Conservation (phyloP, 805 yeast species). For the Kodamaea nitidulidarum region DNA sequence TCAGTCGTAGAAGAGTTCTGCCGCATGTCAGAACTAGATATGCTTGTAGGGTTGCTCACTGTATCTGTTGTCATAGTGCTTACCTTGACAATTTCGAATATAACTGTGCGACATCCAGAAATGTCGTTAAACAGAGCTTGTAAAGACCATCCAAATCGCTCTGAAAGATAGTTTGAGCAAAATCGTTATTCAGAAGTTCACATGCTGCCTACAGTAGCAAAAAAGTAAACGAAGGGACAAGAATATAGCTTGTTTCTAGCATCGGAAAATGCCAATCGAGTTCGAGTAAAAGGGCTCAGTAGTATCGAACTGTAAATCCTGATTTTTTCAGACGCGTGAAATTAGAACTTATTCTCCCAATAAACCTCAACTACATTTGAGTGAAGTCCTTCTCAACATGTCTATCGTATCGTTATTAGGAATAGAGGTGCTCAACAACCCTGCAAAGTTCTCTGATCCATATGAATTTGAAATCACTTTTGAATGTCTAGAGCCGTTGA, state of each 20-base stretch:
- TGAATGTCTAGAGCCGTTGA: slow-evolving; percentile 90
- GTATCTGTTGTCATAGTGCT: neutral
- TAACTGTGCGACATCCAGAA: neutral
- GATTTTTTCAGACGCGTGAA: slow-evolving; percentile 7
- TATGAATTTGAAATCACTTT: slow-evolving; percentile 96
- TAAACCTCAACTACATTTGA: neutral
- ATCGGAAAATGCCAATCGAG: no score
- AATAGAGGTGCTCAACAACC: slow-evolving; percentile 88
- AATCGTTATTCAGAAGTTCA: no score
- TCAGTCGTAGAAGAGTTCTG: no score
- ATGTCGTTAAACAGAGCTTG: no score
- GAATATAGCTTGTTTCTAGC: no score
- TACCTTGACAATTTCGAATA: neutral
- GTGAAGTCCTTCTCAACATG: slow-evolving; percentile 41
- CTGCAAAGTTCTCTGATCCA: slow-evolving; percentile 89
- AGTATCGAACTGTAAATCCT: no score
- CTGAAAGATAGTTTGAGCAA: no score
- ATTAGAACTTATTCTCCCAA: slow-evolving; percentile 2
- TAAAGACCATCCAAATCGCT: no score
- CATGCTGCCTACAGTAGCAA: no score
- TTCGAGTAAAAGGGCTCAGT: no score
- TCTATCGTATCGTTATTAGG: slow-evolving; percentile 91
- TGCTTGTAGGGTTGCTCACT: neutral
- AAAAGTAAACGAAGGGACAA: no score
- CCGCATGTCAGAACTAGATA: no score